Evolutionary conservation across 306 rosid genomes (phyloP).

Genomic region (Casuarina glauca): DNA sequence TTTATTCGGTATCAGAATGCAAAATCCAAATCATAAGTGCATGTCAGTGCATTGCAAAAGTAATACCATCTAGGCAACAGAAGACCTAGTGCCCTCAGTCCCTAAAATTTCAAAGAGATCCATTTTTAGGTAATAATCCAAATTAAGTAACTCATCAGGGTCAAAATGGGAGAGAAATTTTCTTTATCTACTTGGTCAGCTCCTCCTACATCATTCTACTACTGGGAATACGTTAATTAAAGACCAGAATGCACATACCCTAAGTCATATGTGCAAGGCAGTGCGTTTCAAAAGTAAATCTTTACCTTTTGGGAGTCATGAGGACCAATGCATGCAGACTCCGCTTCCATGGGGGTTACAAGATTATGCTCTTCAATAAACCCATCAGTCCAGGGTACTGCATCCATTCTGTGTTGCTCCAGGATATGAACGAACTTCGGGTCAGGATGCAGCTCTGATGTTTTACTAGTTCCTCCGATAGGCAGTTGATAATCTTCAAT

Average conservation of each 20-base stretch:
- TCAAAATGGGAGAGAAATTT: background rate
- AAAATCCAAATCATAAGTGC: no score
- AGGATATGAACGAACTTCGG: conserved; percentile 29
- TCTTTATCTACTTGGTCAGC: conserved; percentile 25
- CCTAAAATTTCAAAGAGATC: no score
- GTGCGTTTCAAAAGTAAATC: background rate
- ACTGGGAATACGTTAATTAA: conserved; percentile 12
- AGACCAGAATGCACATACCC: background rate
- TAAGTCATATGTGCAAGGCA: background rate
- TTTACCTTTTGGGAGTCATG: conserved; percentile 50
- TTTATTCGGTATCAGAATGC: background rate
- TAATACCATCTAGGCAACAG: no score
- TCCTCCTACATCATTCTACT: conserved; percentile 52
- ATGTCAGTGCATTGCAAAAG: no score
- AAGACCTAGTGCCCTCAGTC: no score
- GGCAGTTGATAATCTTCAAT: conserved; percentile 43
- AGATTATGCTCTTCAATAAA: conserved; percentile 73
- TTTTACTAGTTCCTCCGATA: conserved; percentile 26
- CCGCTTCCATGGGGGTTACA: conserved; percentile 34
- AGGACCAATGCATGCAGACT: conserved; percentile 39
- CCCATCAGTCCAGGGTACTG: conserved; percentile 36
- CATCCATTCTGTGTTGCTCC: conserved; percentile 31
- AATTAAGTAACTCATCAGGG: no score
- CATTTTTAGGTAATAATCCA: no score
- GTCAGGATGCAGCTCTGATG: conserved; percentile 30